Evolutionary conservation across 352 stramenopile species (phyloP).

Genomic region (Phytopythium mirpurense): DNA sequence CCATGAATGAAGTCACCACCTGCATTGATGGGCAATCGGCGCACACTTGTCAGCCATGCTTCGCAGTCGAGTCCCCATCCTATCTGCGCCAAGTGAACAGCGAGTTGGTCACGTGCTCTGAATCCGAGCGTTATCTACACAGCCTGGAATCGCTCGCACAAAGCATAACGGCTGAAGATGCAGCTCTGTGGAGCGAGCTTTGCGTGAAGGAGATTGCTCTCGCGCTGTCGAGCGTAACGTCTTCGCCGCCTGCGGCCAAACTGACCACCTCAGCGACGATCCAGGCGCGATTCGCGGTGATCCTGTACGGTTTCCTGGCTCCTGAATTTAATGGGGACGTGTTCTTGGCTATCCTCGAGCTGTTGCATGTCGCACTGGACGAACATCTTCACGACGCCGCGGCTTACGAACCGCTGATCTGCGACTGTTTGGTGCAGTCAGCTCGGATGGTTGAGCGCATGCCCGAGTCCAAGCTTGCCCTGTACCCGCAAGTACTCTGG

Average conservation of each 20-base stretch:
- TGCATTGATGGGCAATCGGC: background rate
- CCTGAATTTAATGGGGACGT: slow-evolving; percentile 55
- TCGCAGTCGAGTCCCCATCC: background rate
- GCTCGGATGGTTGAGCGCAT: slow-evolving; percentile 36
- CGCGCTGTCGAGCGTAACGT: slow-evolving; percentile 24
- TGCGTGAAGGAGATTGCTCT: slow-evolving; percentile 54
- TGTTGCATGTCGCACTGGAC: slow-evolving; percentile 44
- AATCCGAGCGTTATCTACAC: background rate
- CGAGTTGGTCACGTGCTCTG: no score
- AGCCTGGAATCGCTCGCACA: slow-evolving; percentile 15
- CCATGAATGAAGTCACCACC: background rate
- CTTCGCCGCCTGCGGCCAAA: background rate
- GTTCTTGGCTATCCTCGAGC: slow-evolving; percentile 45
- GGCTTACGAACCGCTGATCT: slow-evolving; percentile 19
- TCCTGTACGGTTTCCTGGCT: slow-evolving; percentile 39
- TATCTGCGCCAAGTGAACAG: no score
- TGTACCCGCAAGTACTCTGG: slow-evolving; percentile 81
- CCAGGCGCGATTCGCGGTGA: slow-evolving; percentile 44
- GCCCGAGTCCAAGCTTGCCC: slow-evolving; percentile 37
- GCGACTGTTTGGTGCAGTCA: slow-evolving; percentile 41
- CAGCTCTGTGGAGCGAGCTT: slow-evolving; percentile 41
- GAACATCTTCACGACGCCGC: slow-evolving; percentile 21
- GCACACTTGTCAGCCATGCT: background rate
- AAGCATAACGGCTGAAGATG: slow-evolving; percentile 23
- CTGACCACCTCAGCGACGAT: background rate